A percentile compares a stretch with the other conserved stretches of the same genome.
Conservation (phyloP, 208 protist species). For the Leishmania mexicana region DNA sequence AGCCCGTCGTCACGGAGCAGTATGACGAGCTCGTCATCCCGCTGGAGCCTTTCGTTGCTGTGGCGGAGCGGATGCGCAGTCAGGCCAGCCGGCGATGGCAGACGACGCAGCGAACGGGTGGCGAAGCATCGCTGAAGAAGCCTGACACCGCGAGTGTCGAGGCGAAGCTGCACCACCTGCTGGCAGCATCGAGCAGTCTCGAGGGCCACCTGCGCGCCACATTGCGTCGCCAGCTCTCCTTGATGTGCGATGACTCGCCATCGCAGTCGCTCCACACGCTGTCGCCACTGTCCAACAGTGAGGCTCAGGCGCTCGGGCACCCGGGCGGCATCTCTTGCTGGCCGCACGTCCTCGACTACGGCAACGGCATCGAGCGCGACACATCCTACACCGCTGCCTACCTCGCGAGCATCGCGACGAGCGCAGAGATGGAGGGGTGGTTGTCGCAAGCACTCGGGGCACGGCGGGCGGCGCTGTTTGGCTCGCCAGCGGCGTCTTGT, state of each 20-base stretch:
- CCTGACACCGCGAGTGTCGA: not conserved
- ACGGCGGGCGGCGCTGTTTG: constrained; percentile 15
- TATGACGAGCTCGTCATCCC: constrained; percentile 87
- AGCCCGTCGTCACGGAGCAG: constrained; percentile 80
- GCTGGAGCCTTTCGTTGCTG: constrained; percentile 4
- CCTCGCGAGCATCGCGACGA: constrained; percentile 42
- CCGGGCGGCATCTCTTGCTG: constrained; percentile 57
- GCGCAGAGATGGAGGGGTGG: constrained; percentile 45
- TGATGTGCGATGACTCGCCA: constrained; percentile 3
- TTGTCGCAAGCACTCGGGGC: constrained; percentile 22
- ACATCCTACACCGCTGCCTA: constrained; percentile 50
- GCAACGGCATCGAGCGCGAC: constrained; percentile 55
- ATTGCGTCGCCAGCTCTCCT: constrained; percentile 25
- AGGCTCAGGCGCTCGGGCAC: constrained; percentile 28
- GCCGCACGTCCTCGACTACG: constrained; percentile 48
- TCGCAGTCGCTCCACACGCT: not conserved
- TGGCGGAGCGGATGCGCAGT: not conserved
- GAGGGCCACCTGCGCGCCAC: constrained; percentile 24
- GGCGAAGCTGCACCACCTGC: not conserved
- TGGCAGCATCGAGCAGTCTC: constrained; percentile 15
- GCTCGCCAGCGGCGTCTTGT: not conserved
- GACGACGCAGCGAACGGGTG: not conserved
- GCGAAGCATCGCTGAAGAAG: not conserved
- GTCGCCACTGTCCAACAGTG: constrained; percentile 11
- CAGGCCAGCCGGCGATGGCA: not conserved